Evolutionary conservation across 129 eudicot species (phyloP).

Genomic region (Heracleum sosnowskyi): DNA sequence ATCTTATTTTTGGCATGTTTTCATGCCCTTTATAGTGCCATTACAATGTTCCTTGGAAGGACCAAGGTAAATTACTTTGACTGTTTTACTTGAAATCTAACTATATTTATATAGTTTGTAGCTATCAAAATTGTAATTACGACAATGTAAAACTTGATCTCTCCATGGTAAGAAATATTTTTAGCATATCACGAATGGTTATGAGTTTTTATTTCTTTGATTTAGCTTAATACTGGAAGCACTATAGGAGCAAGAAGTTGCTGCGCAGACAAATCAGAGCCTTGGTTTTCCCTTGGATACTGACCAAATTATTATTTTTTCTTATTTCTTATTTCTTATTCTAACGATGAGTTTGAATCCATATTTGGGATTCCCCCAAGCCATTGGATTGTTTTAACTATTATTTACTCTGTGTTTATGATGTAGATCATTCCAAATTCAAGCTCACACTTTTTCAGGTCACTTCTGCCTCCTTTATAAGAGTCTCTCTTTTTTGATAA

Average conservation of each 20-base stretch:
- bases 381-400: background rate
- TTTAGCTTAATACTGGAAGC: constrained; percentile 3
- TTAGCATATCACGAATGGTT: background rate
- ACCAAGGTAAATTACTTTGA: constrained; percentile 33
- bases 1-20: constrained; percentile 93
- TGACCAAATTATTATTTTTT: background rate
- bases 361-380: background rate
- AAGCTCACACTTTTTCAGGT: constrained; percentile 72
- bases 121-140: background rate
- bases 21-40: constrained; percentile 67
- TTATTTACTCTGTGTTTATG: background rate
- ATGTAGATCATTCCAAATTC: constrained; percentile 1
- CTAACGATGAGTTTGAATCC: background rate
- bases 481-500: background rate
- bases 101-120: background rate
- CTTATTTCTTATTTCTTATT: background rate
- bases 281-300: background rate
- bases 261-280: background rate
- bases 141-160: constrained; percentile 48
- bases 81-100: background rate
- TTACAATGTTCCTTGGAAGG: constrained; percentile 72
- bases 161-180: constrained; percentile 25
- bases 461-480: background rate
- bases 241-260: background rate
- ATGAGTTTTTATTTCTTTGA: constrained; percentile 11